Percentiles rank a stretch among this genome's conserved stretches.
These are phyloP conservation scores for Linum tenue DNA, from an alignment of 345 rosid species.

Conservation along the genomic window DNA sequence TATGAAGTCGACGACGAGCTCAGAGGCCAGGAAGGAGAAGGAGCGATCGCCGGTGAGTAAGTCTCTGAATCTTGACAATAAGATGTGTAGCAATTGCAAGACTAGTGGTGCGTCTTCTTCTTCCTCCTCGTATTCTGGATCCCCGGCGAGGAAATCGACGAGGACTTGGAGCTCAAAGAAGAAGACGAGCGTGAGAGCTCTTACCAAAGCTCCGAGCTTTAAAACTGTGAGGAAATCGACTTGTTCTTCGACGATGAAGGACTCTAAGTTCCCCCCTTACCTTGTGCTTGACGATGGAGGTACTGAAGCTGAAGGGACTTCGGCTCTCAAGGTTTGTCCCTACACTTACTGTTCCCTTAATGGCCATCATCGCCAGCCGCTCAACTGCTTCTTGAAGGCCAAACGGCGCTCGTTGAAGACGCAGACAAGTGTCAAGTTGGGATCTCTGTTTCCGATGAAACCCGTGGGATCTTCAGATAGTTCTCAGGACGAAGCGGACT, in stretches of 20 bases:
- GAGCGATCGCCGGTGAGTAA: constrained; percentile 46
- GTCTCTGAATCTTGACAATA: constrained; percentile 8
- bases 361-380: constrained; percentile 70
- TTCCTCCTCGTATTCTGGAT: constrained; percentile 24
- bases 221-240: constrained; percentile 58
- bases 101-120: background rate
- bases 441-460: constrained; percentile 21
- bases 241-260: constrained; percentile 86
- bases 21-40: constrained; percentile 68
- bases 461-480: background rate
- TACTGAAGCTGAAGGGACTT: constrained; percentile 63
- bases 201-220: constrained; percentile 59
- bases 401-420: constrained; percentile 52
- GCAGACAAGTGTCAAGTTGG: constrained; percentile 42
- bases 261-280: constrained; percentile 62
- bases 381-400: constrained; percentile 59
- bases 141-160: constrained; percentile 22
- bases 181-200: constrained; percentile 30
- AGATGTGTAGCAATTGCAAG: background rate
- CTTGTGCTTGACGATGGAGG: constrained; percentile 62
- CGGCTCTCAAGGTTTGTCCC: constrained; percentile 67
- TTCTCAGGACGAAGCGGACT: constrained; percentile 14
- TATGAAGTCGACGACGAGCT: constrained; percentile 83
- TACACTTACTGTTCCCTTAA: constrained; percentile 84
- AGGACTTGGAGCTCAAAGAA: constrained; percentile 45